phyloP scores from a whole-genome alignment of 2,329 filamentous ascomycete species.

The Fonsecaea nubica region DNA sequence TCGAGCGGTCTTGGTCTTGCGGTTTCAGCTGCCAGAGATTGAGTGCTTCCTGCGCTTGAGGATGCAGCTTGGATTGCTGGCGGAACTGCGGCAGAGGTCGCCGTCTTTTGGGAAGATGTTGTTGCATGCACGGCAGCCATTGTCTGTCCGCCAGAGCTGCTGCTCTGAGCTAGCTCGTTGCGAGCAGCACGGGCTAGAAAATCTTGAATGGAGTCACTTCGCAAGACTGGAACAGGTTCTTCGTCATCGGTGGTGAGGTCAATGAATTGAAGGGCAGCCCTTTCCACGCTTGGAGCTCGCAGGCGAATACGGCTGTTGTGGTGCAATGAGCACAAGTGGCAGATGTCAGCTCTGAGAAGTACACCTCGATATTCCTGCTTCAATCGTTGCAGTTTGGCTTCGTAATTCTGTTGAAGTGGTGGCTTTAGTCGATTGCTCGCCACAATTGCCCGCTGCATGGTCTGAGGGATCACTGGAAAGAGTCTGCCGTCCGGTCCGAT shows the following conservation, averaged over 20 bases:
- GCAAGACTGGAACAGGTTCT: neutral
- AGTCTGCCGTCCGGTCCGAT: slow-evolving; percentile 14
- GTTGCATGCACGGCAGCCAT: neutral
- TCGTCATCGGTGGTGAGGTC: neutral
- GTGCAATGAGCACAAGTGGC: neutral
- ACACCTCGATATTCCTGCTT: neutral
- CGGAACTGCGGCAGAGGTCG: neutral
- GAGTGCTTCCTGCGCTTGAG: neutral
- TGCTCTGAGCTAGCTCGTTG: neutral
- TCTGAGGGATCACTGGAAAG: slow-evolving; percentile 16
- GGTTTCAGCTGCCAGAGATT: neutral
- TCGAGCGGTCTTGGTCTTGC: neutral
- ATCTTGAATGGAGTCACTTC: neutral
- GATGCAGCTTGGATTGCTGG: neutral
- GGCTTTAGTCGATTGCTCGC: neutral
- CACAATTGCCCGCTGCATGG: slow-evolving; percentile 4
- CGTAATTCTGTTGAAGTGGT: neutral
- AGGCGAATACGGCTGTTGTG: neutral
- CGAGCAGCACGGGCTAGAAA: neutral
- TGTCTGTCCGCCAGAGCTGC: neutral
- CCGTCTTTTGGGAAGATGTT: neutral
- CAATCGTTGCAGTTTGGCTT: neutral
- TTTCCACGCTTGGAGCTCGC: neutral
- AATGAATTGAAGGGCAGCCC: neutral
- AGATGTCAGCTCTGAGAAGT: neutral